phyloP scores from a whole-genome alignment of 1,284 basidiomycete genomes.

The Athelia psychrophila region DNA sequence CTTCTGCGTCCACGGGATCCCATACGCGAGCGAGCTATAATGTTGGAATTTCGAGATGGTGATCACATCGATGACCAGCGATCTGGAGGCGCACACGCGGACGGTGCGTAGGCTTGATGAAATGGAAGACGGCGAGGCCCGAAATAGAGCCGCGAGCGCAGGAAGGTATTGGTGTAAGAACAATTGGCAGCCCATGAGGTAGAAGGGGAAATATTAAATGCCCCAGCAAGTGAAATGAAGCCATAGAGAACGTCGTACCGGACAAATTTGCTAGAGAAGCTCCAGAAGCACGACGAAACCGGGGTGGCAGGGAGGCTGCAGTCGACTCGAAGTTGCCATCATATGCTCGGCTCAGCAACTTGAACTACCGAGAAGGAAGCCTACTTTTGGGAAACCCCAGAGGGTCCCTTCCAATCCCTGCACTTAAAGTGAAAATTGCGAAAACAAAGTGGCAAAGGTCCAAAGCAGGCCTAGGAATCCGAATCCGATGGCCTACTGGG shows the following conservation, averaged over 20 bases:
- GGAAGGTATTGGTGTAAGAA: conserved; percentile 98
- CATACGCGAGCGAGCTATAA: conserved; percentile 87
- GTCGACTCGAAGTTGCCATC: too few species aligned
- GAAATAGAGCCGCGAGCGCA: conserved; percentile 82
- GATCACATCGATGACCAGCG: conserved; percentile 70
- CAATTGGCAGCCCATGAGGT: conserved; percentile 92
- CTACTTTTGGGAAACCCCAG: too few species aligned
- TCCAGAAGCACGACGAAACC: too few species aligned
- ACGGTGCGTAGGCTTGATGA: conserved; percentile 80
- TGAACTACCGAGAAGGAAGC: too few species aligned
- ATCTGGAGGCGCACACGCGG: conserved; percentile 80
- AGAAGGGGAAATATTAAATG: conserved; percentile 97
- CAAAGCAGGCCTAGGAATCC: too few species aligned
- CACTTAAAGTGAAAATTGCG: too few species aligned
- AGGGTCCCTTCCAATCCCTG: too few species aligned
- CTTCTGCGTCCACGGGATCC: conserved; percentile 80
- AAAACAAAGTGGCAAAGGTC: too few species aligned
- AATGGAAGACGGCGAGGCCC: conserved; percentile 80
- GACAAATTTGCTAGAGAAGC: conserved; percentile 77
- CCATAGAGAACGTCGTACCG: conserved; percentile 92
- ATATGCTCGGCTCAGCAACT: too few species aligned
- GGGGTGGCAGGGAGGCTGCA: too few species aligned
- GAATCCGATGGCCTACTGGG: too few species aligned
- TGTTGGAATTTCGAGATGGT: conserved; percentile 79
- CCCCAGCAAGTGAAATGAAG: conserved; percentile 94